Evolutionary conservation across 116 monocot species (phyloP).

Genomic region (Thalassia testudinum): DNA sequence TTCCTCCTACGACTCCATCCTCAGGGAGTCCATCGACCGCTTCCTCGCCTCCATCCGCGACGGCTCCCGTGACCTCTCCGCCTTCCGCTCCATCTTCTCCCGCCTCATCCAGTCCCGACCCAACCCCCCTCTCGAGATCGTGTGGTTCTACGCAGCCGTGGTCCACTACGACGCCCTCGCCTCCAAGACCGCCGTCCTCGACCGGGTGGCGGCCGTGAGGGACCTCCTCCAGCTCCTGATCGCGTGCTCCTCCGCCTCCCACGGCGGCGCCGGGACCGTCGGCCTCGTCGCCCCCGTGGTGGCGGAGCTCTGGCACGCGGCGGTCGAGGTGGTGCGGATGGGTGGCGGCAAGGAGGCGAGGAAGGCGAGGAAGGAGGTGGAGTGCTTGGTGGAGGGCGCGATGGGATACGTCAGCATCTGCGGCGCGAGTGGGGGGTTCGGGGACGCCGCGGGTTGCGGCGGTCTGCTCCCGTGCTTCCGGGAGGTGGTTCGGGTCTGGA

Average conservation of each 20-base stretch:
- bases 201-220: constrained; percentile 18
- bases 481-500: constrained; percentile 68
- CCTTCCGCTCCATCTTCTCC: constrained; percentile 53
- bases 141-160: constrained; percentile 77
- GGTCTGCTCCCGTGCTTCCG: constrained; percentile 38
- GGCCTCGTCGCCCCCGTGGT: constrained; percentile 66
- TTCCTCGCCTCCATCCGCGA: constrained; percentile 30
- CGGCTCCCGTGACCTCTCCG: constrained; percentile 36
- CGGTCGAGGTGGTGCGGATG: constrained; percentile 20
- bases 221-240: constrained; percentile 55
- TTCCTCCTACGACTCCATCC: constrained; percentile 24
- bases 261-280: constrained; percentile 32
- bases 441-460: not conserved
- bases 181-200: constrained; percentile 7
- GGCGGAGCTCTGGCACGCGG: constrained; percentile 31
- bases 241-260: constrained; percentile 40
- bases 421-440: constrained; percentile 16
- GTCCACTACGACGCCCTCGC: constrained; percentile 26
- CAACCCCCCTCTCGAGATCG: constrained; percentile 68
- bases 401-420: constrained; percentile 79
- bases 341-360: constrained; percentile 11
- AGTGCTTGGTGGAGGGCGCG: constrained; percentile 44
- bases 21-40: constrained; percentile 48
- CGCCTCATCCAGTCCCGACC: constrained; percentile 42
- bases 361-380: constrained; percentile 40